Evolutionary conservation across 768 basidiomycete genomes (phyloP).

Genomic region (Pleurotus tuber-regium): DNA sequence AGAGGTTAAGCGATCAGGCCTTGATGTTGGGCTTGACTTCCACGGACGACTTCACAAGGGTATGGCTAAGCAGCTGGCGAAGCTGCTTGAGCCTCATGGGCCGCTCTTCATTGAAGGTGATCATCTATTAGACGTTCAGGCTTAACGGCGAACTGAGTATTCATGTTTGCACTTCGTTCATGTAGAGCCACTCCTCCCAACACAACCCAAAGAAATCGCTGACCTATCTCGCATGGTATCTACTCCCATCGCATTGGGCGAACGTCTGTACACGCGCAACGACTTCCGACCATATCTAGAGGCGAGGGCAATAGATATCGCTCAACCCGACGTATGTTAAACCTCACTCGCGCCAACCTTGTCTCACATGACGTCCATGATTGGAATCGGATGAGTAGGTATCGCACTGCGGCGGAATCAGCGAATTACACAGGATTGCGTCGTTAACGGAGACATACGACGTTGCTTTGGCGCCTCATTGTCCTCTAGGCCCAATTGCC

Average conservation of each 20-base stretch:
- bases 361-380: not conserved
- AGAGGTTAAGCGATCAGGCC: constrained; percentile 47
- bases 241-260: constrained; percentile 61
- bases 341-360: constrained; percentile 29
- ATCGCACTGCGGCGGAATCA: constrained; percentile 60
- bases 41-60: constrained; percentile 69
- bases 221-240: constrained; percentile 52
- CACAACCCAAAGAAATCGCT: constrained; percentile 57
- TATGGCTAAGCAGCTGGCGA: constrained; percentile 68
- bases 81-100: constrained; percentile 52
- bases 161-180: not conserved
- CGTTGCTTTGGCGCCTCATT: constrained; percentile 70
- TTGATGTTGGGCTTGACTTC: constrained; percentile 70
- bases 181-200: constrained; percentile 48
- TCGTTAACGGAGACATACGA: constrained; percentile 66
- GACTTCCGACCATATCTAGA: constrained; percentile 70
- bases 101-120: constrained; percentile 67
- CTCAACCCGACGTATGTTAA: constrained; percentile 58
- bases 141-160: not conserved
- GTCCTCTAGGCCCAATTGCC: constrained; percentile 69
- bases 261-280: constrained; percentile 58
- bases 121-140: not conserved
- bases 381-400: constrained; percentile 30
- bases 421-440: constrained; percentile 56
- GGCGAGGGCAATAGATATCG: constrained; percentile 60